Base-by-base conservation (phyloP, 257 asterid genomes). In the Nyctanthes arbortristis region DNA sequence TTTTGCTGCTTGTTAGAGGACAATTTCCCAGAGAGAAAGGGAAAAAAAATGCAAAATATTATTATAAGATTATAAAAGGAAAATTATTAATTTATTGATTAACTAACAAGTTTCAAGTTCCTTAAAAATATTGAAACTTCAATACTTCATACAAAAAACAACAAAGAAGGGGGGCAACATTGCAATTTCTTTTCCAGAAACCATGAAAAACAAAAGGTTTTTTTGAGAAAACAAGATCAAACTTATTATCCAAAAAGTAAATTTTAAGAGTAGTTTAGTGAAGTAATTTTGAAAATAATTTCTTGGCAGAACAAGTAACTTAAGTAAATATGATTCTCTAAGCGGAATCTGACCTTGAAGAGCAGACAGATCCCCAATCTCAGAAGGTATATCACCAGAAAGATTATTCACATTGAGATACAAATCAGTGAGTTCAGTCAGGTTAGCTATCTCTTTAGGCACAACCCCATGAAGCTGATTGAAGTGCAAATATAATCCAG, bases 401-500 rank as follows among this genome's bases (percentile, higher is more conserved):
- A 94, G 91, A 65, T 75, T 61, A 77, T 94, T 94, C n/a, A 94
- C 91, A 78, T 89, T 82, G 75, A 94, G 96, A 80, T 94, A 94
- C 90, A 94, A 82, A 74, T 94, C 97, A 22, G 93, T 75, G 61
- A 94, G 93, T 73, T 77, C 80, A 72, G 87, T 73, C 80, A 94
- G 81, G 65, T 75, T 66, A 63, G 95, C 90, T 66, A 94, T 77
- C 75, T 94, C 97, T 27, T 72, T 80, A 61, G 99, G 99, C 58
- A 94, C 89, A 84, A 65, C 68, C 63, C 97, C 99, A 63, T 77
- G 93, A 70, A 94, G 97, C 78, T 86, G 49, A 65, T 94, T 94
- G 80, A 94, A 94, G 73, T 94, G 99, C 69, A 94, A 69, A 87
- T 89, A 94, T 84, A 91, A 79, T 71, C 99, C 99, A 70, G 95